Percentiles rank a stretch among this genome's conserved stretches.
Conservation (phyloP, 345 rosid species). For the Pugionium dolabratum region DNA sequence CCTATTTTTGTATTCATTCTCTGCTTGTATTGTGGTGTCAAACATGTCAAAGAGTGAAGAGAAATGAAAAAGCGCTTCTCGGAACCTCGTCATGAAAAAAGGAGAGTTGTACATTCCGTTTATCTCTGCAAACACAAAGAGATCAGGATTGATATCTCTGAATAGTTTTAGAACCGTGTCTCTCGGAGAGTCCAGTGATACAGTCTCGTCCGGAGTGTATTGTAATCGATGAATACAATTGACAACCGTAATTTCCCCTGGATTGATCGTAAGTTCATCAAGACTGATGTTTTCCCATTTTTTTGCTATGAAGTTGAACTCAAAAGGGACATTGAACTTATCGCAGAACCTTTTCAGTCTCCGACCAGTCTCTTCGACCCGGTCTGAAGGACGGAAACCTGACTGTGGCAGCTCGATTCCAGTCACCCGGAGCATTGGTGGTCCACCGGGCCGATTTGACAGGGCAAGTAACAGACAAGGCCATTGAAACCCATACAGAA, state of each 20-base stretch:
- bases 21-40: constrained; percentile 52
- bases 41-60: constrained; percentile 70
- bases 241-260: constrained; percentile 58
- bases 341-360: constrained; percentile 61
- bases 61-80: constrained; percentile 71
- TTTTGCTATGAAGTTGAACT: constrained; percentile 61
- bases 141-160: constrained; percentile 59
- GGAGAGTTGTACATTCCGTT: constrained; percentile 74
- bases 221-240: constrained; percentile 57
- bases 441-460: constrained; percentile 52
- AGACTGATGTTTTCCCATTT: constrained; percentile 76
- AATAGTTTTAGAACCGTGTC: constrained; percentile 64
- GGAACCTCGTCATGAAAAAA: constrained; percentile 67
- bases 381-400: constrained; percentile 68
- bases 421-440: constrained; percentile 65
- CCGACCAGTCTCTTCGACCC: constrained; percentile 72
- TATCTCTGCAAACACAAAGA: constrained; percentile 62
- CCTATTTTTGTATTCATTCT: constrained; percentile 59
- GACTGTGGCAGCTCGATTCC: constrained; percentile 83
- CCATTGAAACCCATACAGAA: constrained; percentile 85
- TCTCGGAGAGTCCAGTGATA: constrained; percentile 55
- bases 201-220: constrained; percentile 71
- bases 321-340: constrained; percentile 58
- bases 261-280: constrained; percentile 60
- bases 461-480: constrained; percentile 64